These are phyloP conservation scores for Priceomyces fermenticarens DNA, from an alignment of 805 yeast genomes.

Conservation along the genomic window DNA sequence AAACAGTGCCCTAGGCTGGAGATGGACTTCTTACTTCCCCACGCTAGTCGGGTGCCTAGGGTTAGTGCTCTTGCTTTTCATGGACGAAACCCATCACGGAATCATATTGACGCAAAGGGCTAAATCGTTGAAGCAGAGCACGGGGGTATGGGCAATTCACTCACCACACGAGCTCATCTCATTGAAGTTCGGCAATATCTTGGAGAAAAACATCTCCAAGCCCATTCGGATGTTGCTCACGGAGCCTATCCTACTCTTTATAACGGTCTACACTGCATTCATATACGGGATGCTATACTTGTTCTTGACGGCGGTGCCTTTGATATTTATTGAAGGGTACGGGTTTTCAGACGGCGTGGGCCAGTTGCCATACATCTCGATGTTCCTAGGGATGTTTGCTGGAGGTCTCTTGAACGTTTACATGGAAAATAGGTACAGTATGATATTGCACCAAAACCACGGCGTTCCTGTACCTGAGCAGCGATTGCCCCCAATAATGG, in stretches of 20 bases:
- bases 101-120: constrained; percentile 31
- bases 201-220: constrained; percentile 32
- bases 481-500: constrained; percentile 73
- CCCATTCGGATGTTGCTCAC: constrained; percentile 38
- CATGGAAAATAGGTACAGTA: constrained; percentile 57
- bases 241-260: constrained; percentile 42
- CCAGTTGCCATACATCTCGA: constrained; percentile 76
- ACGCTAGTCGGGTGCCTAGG: constrained; percentile 39
- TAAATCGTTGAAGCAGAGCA: constrained; percentile 34
- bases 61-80: constrained; percentile 26
- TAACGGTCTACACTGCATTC: constrained; percentile 45
- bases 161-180: constrained; percentile 37
- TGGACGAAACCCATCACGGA: constrained; percentile 42
- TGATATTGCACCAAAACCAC: too few species aligned
- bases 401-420: constrained; percentile 55
- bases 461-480: constrained; percentile 67
- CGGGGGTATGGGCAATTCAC: constrained; percentile 38
- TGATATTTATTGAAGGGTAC: constrained; percentile 54
- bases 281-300: constrained; percentile 48
- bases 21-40: constrained; percentile 54
- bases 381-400: constrained; percentile 63
- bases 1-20: constrained; percentile 43
- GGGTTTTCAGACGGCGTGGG: constrained; percentile 58
- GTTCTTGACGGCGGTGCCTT: constrained; percentile 43
- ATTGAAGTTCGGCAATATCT: constrained; percentile 29